Conservation (phyloP, 2,329 filamentous ascomycete genomes). For the Calycina herbarum region DNA sequence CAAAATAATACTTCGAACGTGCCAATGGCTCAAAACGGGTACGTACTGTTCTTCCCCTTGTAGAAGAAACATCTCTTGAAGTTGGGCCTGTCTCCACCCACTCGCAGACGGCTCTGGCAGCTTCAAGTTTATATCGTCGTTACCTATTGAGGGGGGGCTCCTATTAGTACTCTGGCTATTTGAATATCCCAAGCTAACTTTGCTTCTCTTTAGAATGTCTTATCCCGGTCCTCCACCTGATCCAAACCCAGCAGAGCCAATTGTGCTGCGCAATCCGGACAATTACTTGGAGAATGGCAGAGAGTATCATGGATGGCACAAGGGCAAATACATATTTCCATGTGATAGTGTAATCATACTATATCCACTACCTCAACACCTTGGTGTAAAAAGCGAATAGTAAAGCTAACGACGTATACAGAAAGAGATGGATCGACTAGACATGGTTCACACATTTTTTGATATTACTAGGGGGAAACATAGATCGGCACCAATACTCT, state of each 20-base stretch:
- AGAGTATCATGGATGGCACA: slow-evolving; percentile 66
- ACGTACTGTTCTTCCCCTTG: background rate
- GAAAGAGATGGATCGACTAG: slow-evolving; percentile 74
- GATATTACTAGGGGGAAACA: slow-evolving; percentile 56
- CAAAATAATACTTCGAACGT: background rate
- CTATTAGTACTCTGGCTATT: background rate
- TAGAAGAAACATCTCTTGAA: background rate
- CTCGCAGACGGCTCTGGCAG: background rate
- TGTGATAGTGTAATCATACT: slow-evolving; percentile 66
- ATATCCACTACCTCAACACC: background rate
- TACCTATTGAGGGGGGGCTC: background rate
- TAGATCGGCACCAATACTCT: slow-evolving; percentile 43
- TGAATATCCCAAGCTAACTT: background rate
- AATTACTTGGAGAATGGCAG: slow-evolving; percentile 66
- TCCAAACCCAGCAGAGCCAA: background rate
- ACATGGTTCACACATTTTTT: slow-evolving; percentile 80
- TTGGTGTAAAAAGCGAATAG: background rate
- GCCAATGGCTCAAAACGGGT: background rate
- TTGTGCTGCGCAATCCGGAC: slow-evolving; percentile 22
- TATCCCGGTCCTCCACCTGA: background rate
- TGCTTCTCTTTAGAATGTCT: background rate
- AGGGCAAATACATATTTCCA: slow-evolving; percentile 72
- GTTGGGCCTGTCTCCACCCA: too few species aligned
- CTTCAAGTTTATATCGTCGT: background rate
- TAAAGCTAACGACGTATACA: slow-evolving; percentile 36